A percentile compares a stretch with the other conserved stretches of the same genome.
phyloP scores from a whole-genome alignment of 2,329 filamentous ascomycete genomes.

The Aspergillus felis region DNA sequence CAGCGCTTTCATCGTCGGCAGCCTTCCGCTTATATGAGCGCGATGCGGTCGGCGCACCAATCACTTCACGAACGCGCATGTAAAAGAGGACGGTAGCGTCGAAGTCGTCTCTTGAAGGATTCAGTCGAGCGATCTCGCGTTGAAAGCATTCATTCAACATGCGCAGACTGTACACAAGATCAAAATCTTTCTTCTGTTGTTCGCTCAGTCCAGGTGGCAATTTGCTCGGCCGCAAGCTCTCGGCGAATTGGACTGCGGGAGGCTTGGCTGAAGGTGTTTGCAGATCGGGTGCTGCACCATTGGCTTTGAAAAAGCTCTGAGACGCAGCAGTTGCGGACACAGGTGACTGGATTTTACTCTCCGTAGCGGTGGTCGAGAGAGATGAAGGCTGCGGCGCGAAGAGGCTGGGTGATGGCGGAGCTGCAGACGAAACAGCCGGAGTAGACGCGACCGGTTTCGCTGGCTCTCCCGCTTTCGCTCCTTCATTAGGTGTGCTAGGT shows the following conservation, averaged over 20 bases:
- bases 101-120: slow-evolving; percentile 32
- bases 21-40: slow-evolving; percentile 26
- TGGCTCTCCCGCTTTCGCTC: slow-evolving; percentile 7
- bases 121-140: slow-evolving; percentile 25
- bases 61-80: slow-evolving; percentile 33
- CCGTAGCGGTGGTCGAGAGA: slow-evolving; percentile 9
- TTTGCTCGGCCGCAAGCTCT: slow-evolving; percentile 13
- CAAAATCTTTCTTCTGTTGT: slow-evolving; percentile 15
- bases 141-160: slow-evolving; percentile 35
- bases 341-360: slow-evolving; percentile 6
- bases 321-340: slow-evolving; percentile 4
- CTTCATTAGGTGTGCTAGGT: slow-evolving; percentile 9
- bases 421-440: slow-evolving; percentile 12
- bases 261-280: slow-evolving; percentile 2
- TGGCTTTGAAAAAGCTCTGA: slow-evolving; percentile 12
- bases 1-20: slow-evolving; percentile 13
- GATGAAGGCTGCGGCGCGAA: slow-evolving; percentile 4
- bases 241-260: slow-evolving; percentile 4
- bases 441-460: slow-evolving; percentile 10
- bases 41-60: slow-evolving; percentile 32
- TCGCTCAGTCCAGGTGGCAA: slow-evolving; percentile 16
- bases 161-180: slow-evolving; percentile 27
- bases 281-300: slow-evolving; percentile 6
- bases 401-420: slow-evolving; percentile 1
- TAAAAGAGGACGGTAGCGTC: slow-evolving; percentile 37